Evolutionary conservation across 148 eudicot genomes (phyloP).

Genomic region (Chenopodium formosanum): DNA sequence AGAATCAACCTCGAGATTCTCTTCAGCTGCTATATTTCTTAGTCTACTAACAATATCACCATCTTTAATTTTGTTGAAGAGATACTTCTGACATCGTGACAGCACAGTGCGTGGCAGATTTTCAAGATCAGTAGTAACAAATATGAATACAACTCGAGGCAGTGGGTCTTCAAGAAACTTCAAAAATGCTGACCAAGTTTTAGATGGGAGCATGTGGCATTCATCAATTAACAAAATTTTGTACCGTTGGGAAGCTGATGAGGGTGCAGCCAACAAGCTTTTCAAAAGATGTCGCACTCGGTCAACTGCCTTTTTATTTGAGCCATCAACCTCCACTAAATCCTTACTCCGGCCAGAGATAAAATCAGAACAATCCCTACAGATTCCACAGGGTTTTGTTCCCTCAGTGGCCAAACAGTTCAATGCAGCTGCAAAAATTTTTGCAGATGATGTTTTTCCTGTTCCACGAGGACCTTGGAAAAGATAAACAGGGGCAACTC

Average conservation of each 20-base stretch:
- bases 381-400: slow-evolving; percentile 85
- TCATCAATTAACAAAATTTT: slow-evolving; percentile 70
- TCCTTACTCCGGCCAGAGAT: slow-evolving; percentile 65
- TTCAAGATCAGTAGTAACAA: slow-evolving; percentile 80
- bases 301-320: slow-evolving; percentile 72
- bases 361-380: slow-evolving; percentile 74
- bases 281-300: slow-evolving; percentile 57
- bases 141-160: slow-evolving; percentile 69
- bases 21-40: slow-evolving; percentile 62
- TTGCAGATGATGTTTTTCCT: slow-evolving; percentile 86
- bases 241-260: slow-evolving; percentile 50
- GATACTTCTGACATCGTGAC: slow-evolving; percentile 83
- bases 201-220: slow-evolving; percentile 88
- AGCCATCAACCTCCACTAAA: slow-evolving; percentile 65
- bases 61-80: slow-evolving; percentile 80
- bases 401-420: slow-evolving; percentile 88
- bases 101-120: slow-evolving; percentile 80
- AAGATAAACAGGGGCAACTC: slow-evolving; percentile 82
- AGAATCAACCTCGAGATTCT: slow-evolving; percentile 73
- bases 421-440: slow-evolving; percentile 81
- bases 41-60: slow-evolving; percentile 69
- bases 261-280: slow-evolving; percentile 44
- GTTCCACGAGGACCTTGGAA: slow-evolving; percentile 99
- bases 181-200: slow-evolving; percentile 74
- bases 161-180: slow-evolving; percentile 80